Percentiles rank a stretch among this genome's conserved stretches.
Evolutionary conservation across 208 protist species (phyloP).

Genomic region (Leishmania lainsoni): DNA sequence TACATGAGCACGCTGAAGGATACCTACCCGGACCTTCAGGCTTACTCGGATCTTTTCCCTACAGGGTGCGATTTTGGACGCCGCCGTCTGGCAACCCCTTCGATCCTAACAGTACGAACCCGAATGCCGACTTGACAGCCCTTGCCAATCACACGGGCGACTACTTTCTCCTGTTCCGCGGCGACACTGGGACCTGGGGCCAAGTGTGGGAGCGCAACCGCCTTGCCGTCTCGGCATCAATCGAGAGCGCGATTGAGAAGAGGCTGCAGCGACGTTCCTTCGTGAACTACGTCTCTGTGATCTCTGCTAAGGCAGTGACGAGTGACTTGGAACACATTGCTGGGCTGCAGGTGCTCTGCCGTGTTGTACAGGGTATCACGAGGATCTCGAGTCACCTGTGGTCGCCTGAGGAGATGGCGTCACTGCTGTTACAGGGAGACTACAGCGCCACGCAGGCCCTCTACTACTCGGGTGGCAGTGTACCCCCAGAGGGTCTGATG

Average conservation of each 20-base stretch:
- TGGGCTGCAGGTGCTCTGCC: slow-evolving; percentile 22
- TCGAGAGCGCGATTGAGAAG: not conserved
- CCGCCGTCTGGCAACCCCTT: slow-evolving; percentile 15
- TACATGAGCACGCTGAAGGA: not conserved
- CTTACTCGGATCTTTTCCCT: slow-evolving; percentile 6
- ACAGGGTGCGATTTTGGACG: not conserved
- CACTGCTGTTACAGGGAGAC: slow-evolving; percentile 26
- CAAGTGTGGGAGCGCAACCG: slow-evolving; percentile 12
- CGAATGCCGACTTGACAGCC: not conserved
- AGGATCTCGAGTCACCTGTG: slow-evolving; percentile 2
- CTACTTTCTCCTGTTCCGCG: slow-evolving; percentile 21
- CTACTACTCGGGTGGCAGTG: slow-evolving; percentile 11
- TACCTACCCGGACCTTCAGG: not conserved
- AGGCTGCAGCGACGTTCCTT: slow-evolving; percentile 5
- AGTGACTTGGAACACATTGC: not conserved
- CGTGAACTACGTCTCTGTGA: slow-evolving; percentile 1
- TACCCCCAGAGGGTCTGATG: not conserved
- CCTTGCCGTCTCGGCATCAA: not conserved
- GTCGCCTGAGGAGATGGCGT: slow-evolving; percentile 6
- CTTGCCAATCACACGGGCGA: slow-evolving; percentile 11
- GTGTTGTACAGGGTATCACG: slow-evolving; percentile 26
- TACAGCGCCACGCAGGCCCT: slow-evolving; percentile 23
- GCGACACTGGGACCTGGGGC: slow-evolving; percentile 2
- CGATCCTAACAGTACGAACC: not conserved
- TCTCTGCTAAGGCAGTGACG: slow-evolving; percentile 6